These are phyloP conservation scores for Leptographium radiaticola DNA, from an alignment of 2,329 filamentous ascomycete species.

Conservation along the genomic window DNA sequence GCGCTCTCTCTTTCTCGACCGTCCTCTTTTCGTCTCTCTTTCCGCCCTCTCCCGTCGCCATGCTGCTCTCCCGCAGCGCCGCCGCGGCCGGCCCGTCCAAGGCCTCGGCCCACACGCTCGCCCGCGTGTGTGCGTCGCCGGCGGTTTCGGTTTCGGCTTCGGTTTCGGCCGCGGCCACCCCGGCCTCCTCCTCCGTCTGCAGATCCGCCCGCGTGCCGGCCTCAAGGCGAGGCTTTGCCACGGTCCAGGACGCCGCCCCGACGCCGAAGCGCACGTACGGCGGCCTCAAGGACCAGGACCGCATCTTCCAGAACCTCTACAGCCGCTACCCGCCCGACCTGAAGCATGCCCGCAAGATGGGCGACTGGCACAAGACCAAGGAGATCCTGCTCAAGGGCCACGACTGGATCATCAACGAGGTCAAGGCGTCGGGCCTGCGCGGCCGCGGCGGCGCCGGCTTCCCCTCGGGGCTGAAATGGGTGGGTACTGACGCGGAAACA, in stretches of 20 bases:
- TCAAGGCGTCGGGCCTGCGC: conserved; percentile 91
- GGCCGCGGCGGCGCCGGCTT: conserved; percentile 96
- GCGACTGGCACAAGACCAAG: conserved; percentile 98
- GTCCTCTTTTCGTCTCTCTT: not conserved
- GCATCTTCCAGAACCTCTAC: conserved; percentile 98
- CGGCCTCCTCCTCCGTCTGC: conserved; percentile 1
- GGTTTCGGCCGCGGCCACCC: not conserved
- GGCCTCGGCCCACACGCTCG: conserved; percentile 23
- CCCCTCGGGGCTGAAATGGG: conserved; percentile 97
- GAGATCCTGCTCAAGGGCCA: conserved; percentile 95
- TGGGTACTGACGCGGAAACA: conserved; percentile 31
- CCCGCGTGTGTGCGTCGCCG: conserved; percentile 29
- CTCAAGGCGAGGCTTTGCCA: conserved; percentile 53
- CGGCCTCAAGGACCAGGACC: conserved; percentile 87
- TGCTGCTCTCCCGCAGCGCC: conserved; percentile 9
- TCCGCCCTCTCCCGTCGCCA: not conserved
- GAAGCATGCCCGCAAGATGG: conserved; percentile 92
- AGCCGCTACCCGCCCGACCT: conserved; percentile 82
- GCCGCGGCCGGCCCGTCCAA: conserved; percentile 7
- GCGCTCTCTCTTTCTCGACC: not conserved
- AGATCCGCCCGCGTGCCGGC: not conserved
- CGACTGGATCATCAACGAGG: conserved; percentile 96
- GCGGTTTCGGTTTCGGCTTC: not conserved
- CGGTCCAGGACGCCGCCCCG: conserved; percentile 52
- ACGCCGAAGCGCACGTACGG: conserved; percentile 62